Conservation (phyloP, 108 stramenopile species). For the Bacterosira constricta region DNA sequence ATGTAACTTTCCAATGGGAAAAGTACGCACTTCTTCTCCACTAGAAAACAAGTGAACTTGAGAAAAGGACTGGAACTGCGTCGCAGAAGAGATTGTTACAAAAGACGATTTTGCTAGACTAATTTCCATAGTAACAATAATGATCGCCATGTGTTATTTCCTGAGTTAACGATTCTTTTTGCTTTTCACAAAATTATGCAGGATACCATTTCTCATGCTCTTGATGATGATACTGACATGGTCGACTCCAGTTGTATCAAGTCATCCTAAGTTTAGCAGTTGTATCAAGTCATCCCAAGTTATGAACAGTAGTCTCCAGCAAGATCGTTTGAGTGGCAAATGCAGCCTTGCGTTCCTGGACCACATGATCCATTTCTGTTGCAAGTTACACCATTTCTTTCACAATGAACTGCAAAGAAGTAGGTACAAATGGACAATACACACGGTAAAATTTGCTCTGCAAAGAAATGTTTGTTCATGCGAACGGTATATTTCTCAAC, state of each 20-base stretch:
- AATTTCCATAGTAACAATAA: slow-evolving; percentile 3
- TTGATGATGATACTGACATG: neutral
- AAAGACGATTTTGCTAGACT: neutral
- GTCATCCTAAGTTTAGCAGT: too few species aligned
- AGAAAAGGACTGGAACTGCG: neutral
- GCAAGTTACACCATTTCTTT: slow-evolving; percentile 44
- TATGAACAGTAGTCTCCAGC: slow-evolving; percentile 42
- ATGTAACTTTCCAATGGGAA: neutral
- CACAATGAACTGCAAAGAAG: slow-evolving; percentile 38
- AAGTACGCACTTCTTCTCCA: neutral
- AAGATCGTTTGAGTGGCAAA: slow-evolving; percentile 38
- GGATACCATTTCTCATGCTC: neutral
- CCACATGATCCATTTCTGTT: slow-evolving; percentile 31
- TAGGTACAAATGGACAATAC: too few species aligned
- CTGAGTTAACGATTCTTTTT: neutral
- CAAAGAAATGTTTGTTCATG: too few species aligned
- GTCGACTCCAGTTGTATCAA: too few species aligned
- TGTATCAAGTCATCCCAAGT: neutral
- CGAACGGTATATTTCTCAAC: neutral
- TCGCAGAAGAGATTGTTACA: neutral
- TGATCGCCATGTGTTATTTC: neutral
- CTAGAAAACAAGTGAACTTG: neutral
- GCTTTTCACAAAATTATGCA: neutral
- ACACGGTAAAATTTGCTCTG: neutral
- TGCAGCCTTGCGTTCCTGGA: slow-evolving; percentile 37